Percentiles rank a stretch among this genome's conserved stretches.
Evolutionary conservation across 2,329 filamentous ascomycete species (phyloP).

Genomic region (Berkeleyomyces basicola): DNA sequence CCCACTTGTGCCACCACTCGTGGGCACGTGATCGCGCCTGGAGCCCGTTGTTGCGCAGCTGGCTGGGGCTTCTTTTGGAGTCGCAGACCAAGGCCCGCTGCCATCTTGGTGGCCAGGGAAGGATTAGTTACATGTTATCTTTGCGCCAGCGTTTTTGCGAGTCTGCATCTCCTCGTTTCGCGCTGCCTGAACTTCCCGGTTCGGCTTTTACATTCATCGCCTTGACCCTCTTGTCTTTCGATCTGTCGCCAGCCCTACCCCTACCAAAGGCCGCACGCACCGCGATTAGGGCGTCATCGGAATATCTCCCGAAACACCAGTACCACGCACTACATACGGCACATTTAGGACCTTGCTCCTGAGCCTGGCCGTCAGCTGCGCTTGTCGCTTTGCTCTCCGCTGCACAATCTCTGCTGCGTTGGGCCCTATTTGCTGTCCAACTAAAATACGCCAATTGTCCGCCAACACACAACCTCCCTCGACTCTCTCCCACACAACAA

Average conservation of each 20-base stretch:
- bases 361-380: background rate
- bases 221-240: too few species aligned
- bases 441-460: background rate
- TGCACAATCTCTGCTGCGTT: background rate
- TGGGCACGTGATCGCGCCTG: background rate
- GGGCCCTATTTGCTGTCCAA: background rate
- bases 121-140: background rate
- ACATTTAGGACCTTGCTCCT: background rate
- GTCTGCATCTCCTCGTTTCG: too few species aligned
- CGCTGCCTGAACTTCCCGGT: too few species aligned
- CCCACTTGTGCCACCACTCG: background rate
- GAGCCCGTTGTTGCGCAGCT: background rate
- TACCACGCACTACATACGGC: background rate
- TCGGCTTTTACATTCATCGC: too few species aligned
- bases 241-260: too few species aligned
- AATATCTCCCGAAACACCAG: background rate
- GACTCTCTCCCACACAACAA: background rate
- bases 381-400: background rate
- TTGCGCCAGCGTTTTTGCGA: background rate
- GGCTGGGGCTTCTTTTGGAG: background rate
- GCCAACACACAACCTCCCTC: background rate
- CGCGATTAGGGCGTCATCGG: background rate
- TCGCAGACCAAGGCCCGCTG: background rate
- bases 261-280: background rate
- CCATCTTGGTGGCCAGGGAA: background rate